Evolutionary conservation across 176 grass and related monocot genomes (phyloP).

Genomic region (Tuctoria greenei): DNA sequence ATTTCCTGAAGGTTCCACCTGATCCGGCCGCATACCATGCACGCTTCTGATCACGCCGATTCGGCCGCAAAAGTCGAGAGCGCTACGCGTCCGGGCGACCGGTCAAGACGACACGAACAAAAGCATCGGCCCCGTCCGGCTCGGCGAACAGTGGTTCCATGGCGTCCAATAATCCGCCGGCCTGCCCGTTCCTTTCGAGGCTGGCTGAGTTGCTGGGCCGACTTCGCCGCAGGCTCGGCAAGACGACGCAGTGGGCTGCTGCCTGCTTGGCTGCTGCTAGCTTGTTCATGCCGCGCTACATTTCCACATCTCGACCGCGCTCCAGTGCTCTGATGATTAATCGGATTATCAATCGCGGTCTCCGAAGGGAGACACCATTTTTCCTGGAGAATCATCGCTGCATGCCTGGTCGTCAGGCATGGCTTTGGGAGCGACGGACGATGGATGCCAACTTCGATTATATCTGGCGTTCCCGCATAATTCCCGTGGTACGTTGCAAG

Average conservation of each 20-base stretch:
- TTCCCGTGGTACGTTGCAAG: conserved; percentile 33
- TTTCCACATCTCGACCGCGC: background rate
- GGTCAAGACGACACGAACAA: too few species aligned
- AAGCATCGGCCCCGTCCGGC: too few species aligned
- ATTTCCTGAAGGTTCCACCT: too few species aligned
- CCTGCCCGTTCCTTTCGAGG: background rate
- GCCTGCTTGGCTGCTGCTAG: background rate
- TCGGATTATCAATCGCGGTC: background rate
- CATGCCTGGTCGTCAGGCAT: too few species aligned
- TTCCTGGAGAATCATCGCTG: background rate
- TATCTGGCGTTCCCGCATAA: conserved; percentile 26
- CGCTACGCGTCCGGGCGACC: too few species aligned
- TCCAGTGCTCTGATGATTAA: background rate
- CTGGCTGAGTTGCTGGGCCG: background rate
- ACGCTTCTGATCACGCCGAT: too few species aligned
- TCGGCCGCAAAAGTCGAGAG: too few species aligned
- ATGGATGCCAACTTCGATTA: conserved; percentile 43
- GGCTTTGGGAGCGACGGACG: conserved; percentile 14
- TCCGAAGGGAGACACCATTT: background rate
- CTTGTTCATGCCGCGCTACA: background rate
- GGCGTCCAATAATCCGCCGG: too few species aligned
- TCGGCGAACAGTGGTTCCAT: too few species aligned
- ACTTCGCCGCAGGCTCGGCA: background rate
- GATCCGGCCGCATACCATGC: too few species aligned
- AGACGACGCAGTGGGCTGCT: background rate